Evolutionary conservation across 192 early-diverging fungal species (phyloP).

Genomic region (Geosiphon pyriformis): DNA sequence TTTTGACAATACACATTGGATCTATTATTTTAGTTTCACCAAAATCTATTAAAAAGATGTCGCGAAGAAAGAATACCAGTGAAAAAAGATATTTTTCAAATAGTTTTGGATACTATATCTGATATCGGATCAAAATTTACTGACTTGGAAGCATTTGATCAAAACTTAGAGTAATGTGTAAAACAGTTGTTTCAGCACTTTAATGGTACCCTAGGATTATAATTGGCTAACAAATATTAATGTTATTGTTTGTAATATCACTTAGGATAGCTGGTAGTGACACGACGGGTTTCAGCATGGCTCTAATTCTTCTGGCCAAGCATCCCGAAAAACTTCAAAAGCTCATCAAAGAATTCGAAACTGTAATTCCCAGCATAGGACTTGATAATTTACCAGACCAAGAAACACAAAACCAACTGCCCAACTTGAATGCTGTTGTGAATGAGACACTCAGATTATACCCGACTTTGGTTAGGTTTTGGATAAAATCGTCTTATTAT

Average conservation of each 20-base stretch:
- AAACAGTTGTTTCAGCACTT: too few relatives aligned
- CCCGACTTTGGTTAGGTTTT: conserved; percentile 31
- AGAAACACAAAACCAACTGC: conserved; percentile 45
- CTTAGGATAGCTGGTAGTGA: conserved; percentile 32
- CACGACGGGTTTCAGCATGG: conserved; percentile 27
- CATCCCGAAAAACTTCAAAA: conserved; percentile 25
- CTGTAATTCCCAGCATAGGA: conserved; percentile 19
- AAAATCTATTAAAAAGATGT: not conserved
- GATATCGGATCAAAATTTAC: too few relatives aligned
- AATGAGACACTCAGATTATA: conserved; percentile 53
- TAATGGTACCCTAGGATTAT: not conserved
- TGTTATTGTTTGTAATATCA: conserved; percentile 1
- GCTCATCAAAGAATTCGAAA: conserved; percentile 25
- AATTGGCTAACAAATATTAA: not conserved
- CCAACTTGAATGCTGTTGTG: conserved; percentile 51
- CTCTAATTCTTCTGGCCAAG: conserved; percentile 28
- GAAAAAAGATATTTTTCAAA: conserved; percentile 35
- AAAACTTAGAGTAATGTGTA: conserved; percentile 21
- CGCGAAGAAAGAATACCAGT: not conserved
- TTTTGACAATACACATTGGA: too few relatives aligned
- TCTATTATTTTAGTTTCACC: conserved; percentile 8
- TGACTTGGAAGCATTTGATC: conserved; percentile 26
- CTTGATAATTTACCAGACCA: conserved; percentile 32
- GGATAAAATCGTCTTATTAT: too few relatives aligned
- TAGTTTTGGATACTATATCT: conserved; percentile 29